These are phyloP conservation scores for Ceratobasidium papillatum DNA, from an alignment of 1,284 basidiomycete genomes.

Conservation along the genomic window DNA sequence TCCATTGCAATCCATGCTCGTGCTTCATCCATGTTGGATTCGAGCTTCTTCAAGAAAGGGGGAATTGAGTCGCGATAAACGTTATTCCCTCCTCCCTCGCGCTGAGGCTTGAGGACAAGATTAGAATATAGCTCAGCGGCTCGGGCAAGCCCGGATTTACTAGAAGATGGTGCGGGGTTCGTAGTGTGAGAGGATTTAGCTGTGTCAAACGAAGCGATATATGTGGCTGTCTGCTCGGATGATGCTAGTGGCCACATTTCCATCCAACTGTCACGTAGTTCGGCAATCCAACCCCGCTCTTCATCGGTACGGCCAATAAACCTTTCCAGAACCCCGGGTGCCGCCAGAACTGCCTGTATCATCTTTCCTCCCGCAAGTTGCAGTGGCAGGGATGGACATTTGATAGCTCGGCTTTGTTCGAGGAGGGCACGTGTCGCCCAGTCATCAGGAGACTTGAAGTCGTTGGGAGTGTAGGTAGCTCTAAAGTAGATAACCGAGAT, in stretches of 20 bases:
- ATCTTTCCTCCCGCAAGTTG: slow-evolving; percentile 97
- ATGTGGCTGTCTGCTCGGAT: slow-evolving; percentile 43
- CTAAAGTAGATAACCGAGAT: slow-evolving; percentile 90
- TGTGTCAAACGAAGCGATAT: slow-evolving; percentile 20
- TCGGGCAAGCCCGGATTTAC: slow-evolving; percentile 45
- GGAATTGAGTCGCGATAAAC: slow-evolving; percentile 89
- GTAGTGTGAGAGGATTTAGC: slow-evolving; percentile 48
- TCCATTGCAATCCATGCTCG: slow-evolving; percentile 95
- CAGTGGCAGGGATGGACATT: slow-evolving; percentile 90
- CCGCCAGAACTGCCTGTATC: slow-evolving; percentile 88
- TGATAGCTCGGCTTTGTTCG: slow-evolving; percentile 85
- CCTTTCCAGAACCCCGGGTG: slow-evolving; percentile 74
- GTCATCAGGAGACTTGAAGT: slow-evolving; percentile 70
- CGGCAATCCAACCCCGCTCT: slow-evolving; percentile 49
- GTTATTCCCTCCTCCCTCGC: slow-evolving; percentile 98
- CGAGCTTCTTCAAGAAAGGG: slow-evolving; percentile 71
- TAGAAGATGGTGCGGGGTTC: slow-evolving; percentile 50
- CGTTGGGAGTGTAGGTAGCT: slow-evolving; percentile 85
- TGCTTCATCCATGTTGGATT: slow-evolving; percentile 58
- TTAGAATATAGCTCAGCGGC: slow-evolving; percentile 46
- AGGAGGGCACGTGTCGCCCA: slow-evolving; percentile 80
- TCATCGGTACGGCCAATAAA: slow-evolving; percentile 62
- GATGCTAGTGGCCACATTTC: slow-evolving; percentile 67
- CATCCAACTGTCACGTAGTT: slow-evolving; percentile 76
- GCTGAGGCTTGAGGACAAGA: slow-evolving; percentile 93